phyloP scores from a whole-genome alignment of 192 early-diverging fungal genomes.

The Lobosporangium transversale region DNA sequence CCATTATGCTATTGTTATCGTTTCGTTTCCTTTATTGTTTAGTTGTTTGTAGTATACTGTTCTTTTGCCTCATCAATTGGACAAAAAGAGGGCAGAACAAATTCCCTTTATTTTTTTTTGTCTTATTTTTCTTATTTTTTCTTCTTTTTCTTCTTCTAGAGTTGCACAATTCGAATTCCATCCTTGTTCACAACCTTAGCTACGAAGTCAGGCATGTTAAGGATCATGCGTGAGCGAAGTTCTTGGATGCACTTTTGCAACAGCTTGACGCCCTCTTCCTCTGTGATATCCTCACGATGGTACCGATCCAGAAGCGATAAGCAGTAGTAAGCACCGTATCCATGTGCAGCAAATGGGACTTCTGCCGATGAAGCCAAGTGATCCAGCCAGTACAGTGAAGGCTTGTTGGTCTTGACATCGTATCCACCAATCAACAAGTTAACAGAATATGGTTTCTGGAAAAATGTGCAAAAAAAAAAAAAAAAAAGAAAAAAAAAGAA shows the following conservation, averaged over 20 bases:
- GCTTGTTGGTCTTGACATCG: constrained; percentile 74
- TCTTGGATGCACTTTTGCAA: constrained; percentile 86
- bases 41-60: too few relatives aligned
- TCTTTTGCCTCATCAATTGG: too few relatives aligned
- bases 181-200: constrained; percentile 90
- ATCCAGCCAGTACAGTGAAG: constrained; percentile 93
- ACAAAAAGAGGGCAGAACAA: too few relatives aligned
- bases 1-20: too few relatives aligned
- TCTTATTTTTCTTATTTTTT: too few relatives aligned
- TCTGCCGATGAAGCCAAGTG: constrained; percentile 82
- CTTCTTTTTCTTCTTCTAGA: too few relatives aligned
- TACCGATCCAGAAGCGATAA: constrained; percentile 93
- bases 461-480: constrained; percentile 1
- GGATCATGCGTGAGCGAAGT: constrained; percentile 84
- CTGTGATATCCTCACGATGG: constrained; percentile 80
- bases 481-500: neutral
- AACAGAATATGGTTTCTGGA: constrained; percentile 85
- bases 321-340: constrained; percentile 91
- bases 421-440: constrained; percentile 90
- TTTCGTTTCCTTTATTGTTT: too few relatives aligned
- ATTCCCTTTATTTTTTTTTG: too few relatives aligned
- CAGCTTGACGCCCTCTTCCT: constrained; percentile 88
- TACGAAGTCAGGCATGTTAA: constrained; percentile 84
- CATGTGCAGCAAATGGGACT: constrained; percentile 90
- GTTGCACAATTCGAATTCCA: constrained; percentile 76